Conservation (phyloP, 108 stramenopile species). For the Fragilariopsis cylindrus region DNA sequence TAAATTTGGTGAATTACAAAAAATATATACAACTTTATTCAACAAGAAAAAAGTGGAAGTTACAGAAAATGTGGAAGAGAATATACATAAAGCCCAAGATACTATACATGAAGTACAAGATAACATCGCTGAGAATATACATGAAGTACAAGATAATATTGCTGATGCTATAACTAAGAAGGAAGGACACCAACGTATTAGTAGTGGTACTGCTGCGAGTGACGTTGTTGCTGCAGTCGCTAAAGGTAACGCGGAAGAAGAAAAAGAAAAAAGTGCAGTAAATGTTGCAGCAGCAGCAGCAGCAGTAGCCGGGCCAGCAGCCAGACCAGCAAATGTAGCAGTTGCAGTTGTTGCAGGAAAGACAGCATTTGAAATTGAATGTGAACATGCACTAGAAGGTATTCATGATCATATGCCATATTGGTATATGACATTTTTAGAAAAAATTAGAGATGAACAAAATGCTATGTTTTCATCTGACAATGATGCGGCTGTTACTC, state of each 20-base stretch:
- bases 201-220: no score
- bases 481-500: no score
- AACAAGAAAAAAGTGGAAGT: not conserved
- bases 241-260: no score
- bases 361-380: slow-evolving; percentile 9
- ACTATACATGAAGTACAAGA: not conserved
- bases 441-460: slow-evolving; percentile 2
- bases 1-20: slow-evolving; percentile 2
- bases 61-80: not conserved
- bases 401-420: slow-evolving; percentile 22
- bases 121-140: not conserved
- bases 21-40: not conserved
- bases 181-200: not conserved
- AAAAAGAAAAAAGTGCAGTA: no score
- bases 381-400: slow-evolving; percentile 5
- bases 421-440: slow-evolving; percentile 17
- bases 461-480: not conserved
- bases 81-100: not conserved
- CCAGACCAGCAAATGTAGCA: not conserved
- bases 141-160: not conserved
- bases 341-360: not conserved
- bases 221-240: no score
- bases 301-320: not conserved
- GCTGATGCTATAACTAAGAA: not conserved
- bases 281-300: no score